A percentile compares a stretch with the other conserved stretches of the same genome.
Conservation (phyloP, 441 rosid species). For the Geranium incanum region DNA sequence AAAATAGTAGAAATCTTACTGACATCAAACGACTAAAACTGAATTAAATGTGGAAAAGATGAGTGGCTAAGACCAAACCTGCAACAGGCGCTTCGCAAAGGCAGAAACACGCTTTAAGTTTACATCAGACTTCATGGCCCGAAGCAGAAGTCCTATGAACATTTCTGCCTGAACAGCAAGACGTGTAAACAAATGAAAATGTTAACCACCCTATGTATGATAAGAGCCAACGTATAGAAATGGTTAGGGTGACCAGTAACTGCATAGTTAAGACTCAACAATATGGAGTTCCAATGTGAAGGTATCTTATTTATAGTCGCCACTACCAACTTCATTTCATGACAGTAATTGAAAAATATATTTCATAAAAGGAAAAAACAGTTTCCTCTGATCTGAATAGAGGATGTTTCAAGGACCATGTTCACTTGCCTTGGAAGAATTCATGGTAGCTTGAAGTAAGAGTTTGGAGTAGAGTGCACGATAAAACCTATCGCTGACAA, state of each 20-base stretch:
- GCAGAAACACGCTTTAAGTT: constrained; percentile 84
- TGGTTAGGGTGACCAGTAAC: neutral
- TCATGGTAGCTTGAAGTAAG: constrained; percentile 81
- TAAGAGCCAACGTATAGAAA: neutral
- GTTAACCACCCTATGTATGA: neutral
- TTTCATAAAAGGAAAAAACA: neutral
- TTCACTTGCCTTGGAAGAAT: constrained; percentile 83
- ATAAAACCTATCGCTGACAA: constrained; percentile 89
- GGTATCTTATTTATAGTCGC: no score
- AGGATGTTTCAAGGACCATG: constrained; percentile 2
- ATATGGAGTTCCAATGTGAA: no score
- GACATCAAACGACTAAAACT: neutral
- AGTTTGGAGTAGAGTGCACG: constrained; percentile 92
- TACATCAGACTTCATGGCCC: constrained; percentile 88
- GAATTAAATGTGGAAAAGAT: neutral
- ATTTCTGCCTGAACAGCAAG: constrained; percentile 61
- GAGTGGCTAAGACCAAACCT: constrained; percentile 37
- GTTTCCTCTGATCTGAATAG: neutral
- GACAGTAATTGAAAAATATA: neutral
- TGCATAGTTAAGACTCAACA: no score
- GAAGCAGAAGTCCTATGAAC: constrained; percentile 82
- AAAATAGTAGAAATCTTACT: neutral
- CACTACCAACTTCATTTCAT: no score
- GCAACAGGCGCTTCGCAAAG: constrained; percentile 84
- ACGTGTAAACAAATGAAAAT: neutral